A percentile compares a stretch with the other conserved stretches of the same genome.
These are phyloP conservation scores for Cryptosporidium sp. DNA, from an alignment of 169 alveolate genomes.

Conservation along the genomic window DNA sequence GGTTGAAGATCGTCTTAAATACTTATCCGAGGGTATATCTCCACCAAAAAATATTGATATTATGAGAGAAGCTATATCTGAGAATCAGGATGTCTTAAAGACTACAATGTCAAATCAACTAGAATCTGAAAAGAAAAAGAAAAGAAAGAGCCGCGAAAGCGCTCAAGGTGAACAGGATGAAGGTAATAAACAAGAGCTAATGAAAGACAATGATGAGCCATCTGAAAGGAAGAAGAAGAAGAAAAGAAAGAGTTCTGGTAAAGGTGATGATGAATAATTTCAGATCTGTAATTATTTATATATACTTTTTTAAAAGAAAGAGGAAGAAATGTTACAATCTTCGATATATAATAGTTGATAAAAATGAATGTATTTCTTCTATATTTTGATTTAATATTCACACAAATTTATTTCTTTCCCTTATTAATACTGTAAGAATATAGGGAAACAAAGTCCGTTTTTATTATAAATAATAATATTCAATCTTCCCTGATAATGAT, in stretches of 20 bases:
- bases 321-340: background rate
- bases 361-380: background rate
- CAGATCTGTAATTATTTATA: background rate
- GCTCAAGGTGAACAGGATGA: background rate
- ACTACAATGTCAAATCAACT: conserved; percentile 74
- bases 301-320: conserved; percentile 3
- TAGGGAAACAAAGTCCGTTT: background rate
- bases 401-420: conserved; percentile 38
- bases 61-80: conserved; percentile 86
- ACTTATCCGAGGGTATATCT: conserved; percentile 86
- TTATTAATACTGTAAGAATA: background rate
- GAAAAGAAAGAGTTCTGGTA: conserved; percentile 3
- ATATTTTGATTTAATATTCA: conserved; percentile 4
- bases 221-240: conserved; percentile 12
- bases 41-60: conserved; percentile 88
- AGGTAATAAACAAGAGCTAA: background rate
- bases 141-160: conserved; percentile 72
- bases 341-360: conserved; percentile 1
- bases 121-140: conserved; percentile 71
- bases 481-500: too few species aligned
- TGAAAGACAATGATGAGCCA: background rate
- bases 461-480: too few species aligned
- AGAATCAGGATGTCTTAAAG: conserved; percentile 65
- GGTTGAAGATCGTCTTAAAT: conserved; percentile 94
- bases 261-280: background rate